Evolutionary conservation across 768 basidiomycete genomes (phyloP).

Genomic region (Lenzites betulinus): DNA sequence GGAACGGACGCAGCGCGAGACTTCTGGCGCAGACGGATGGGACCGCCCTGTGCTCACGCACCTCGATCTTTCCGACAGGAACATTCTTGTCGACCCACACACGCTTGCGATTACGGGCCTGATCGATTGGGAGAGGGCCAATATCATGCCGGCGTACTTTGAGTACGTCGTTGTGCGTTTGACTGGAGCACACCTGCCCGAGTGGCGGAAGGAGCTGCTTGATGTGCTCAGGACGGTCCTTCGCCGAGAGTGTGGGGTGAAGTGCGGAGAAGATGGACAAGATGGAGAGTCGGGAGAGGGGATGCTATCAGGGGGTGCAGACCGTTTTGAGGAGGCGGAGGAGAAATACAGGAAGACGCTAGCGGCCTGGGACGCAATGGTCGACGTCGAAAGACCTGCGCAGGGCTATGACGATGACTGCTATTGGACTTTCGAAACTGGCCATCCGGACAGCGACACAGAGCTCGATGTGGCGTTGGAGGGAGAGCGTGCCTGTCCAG

Average conservation of each 20-base stretch:
- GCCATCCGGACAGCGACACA: too few relatives aligned
- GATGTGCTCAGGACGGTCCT: neutral
- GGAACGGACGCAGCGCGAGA: neutral
- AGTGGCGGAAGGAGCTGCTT: slow-evolving; percentile 1
- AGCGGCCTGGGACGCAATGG: too few relatives aligned
- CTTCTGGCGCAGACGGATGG: neutral
- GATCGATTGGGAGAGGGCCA: slow-evolving; percentile 17
- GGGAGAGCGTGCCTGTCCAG: too few relatives aligned
- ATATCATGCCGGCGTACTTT: slow-evolving; percentile 1
- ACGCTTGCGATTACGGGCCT: slow-evolving; percentile 18
- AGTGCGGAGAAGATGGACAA: neutral
- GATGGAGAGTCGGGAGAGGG: neutral
- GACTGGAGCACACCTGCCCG: neutral
- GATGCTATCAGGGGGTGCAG: neutral
- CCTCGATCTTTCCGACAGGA: slow-evolving; percentile 11
- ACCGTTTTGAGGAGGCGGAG: neutral
- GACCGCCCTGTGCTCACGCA: slow-evolving; percentile 11
- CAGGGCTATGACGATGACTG: neutral
- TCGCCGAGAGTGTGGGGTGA: neutral
- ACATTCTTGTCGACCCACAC: slow-evolving; percentile 18
- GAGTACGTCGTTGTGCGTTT: slow-evolving; percentile 1
- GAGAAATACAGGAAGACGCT: neutral
- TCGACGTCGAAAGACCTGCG: neutral
- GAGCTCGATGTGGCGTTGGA: too few relatives aligned
- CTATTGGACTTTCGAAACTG: neutral